These are phyloP conservation scores for Borovskyia barvae DNA, from an alignment of 208 protist species.

Conservation along the genomic window DNA sequence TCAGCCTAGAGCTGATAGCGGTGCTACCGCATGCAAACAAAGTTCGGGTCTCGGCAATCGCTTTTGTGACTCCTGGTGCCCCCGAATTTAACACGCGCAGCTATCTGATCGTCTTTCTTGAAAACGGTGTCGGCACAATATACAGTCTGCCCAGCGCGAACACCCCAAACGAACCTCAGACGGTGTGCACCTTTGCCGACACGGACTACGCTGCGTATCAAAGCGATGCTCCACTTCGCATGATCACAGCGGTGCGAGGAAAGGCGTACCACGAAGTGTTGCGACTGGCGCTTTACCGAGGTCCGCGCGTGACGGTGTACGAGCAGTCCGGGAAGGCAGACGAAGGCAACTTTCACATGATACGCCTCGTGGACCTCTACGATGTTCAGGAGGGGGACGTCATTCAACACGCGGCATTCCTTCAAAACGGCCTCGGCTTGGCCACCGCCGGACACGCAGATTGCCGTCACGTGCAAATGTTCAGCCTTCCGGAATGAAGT, in stretches of 20 bases:
- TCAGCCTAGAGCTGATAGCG: constrained; percentile 14
- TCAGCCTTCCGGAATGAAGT: constrained; percentile 27
- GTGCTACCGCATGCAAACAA: constrained; percentile 45
- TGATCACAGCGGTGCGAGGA: constrained; percentile 51
- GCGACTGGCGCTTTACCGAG: constrained; percentile 41
- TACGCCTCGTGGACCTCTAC: constrained; percentile 39
- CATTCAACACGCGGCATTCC: constrained; percentile 45
- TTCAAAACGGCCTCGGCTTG: constrained; percentile 52
- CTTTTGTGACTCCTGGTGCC: constrained; percentile 37
- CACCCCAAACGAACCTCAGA: constrained; percentile 30
- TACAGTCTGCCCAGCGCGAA: constrained; percentile 42
- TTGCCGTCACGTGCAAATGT: constrained; percentile 56
- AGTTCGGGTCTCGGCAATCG: constrained; percentile 45
- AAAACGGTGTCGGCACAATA: constrained; percentile 52
- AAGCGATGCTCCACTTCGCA: constrained; percentile 29
- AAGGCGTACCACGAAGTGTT: constrained; percentile 67
- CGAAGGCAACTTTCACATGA: constrained; percentile 34
- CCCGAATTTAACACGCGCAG: constrained; percentile 70
- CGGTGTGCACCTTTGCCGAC: constrained; percentile 53
- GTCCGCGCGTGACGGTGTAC: constrained; percentile 47
- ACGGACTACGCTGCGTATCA: constrained; percentile 51
- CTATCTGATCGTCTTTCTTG: constrained; percentile 61
- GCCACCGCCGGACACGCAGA: constrained; percentile 65
- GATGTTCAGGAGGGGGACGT: constrained; percentile 50
- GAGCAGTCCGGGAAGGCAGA: constrained; percentile 36